Evolutionary conservation across 768 basidiomycete species (phyloP).

Genomic region (Pisolithus sp.): DNA sequence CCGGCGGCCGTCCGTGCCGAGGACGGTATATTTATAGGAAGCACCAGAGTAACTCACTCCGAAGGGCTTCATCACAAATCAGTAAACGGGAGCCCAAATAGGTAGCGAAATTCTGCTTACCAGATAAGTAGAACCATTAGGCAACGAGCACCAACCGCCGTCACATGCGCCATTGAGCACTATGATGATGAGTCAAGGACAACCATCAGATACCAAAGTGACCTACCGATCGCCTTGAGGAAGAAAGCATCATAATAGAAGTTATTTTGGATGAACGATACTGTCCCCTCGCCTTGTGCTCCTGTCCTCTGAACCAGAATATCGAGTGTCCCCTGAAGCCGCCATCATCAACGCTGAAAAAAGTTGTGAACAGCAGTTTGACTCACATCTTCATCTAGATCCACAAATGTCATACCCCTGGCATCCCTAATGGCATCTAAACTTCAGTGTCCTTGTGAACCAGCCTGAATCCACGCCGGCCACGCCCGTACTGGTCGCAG

Average conservation of each 20-base stretch:
- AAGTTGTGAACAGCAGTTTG: background rate
- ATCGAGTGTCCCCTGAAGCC: slow-evolving; percentile 81
- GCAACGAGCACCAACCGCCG: slow-evolving; percentile 66
- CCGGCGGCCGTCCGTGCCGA: slow-evolving; percentile 83
- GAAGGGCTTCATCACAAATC: slow-evolving; percentile 55
- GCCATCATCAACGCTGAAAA: slow-evolving; percentile 54
- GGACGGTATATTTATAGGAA: slow-evolving; percentile 93
- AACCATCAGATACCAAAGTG: background rate
- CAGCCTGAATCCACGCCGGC: slow-evolving; percentile 60
- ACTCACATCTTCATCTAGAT: slow-evolving; percentile 93
- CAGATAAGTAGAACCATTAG: slow-evolving; percentile 64
- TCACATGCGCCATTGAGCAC: slow-evolving; percentile 92
- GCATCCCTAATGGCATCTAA: slow-evolving; percentile 73
- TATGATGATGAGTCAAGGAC: slow-evolving; percentile 22
- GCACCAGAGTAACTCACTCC: slow-evolving; percentile 94
- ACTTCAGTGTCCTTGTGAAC: slow-evolving; percentile 52
- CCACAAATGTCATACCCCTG: slow-evolving; percentile 70
- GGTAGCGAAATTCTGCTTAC: slow-evolving; percentile 40
- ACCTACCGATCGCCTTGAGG: slow-evolving; percentile 87
- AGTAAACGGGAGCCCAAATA: background rate
- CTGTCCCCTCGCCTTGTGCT: slow-evolving; percentile 49
- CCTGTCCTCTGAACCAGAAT: slow-evolving; percentile 87
- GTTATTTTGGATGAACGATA: slow-evolving; percentile 90
- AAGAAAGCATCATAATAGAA: slow-evolving; percentile 99
- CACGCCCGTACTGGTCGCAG: slow-evolving; percentile 44